Evolutionary conservation across 1,284 basidiomycete species (phyloP).

Genomic region (Melampsora medusae): DNA sequence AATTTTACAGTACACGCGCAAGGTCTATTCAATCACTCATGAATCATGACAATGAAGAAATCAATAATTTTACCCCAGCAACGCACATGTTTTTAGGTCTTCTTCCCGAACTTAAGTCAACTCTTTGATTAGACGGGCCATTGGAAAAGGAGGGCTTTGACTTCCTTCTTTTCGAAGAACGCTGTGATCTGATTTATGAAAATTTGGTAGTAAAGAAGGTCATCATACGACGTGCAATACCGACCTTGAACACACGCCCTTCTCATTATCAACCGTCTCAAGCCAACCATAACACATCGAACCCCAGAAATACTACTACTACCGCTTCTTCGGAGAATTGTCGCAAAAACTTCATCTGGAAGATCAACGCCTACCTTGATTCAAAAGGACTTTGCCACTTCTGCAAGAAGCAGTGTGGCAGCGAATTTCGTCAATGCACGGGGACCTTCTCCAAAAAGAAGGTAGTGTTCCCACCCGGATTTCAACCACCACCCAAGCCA

Average conservation of each 20-base stretch:
- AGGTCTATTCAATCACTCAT: conserved; percentile 2
- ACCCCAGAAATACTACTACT: background rate
- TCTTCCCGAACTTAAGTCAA: background rate
- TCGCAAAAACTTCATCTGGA: background rate
- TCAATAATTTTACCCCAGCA: background rate
- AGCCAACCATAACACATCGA: background rate
- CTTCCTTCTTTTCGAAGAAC: background rate
- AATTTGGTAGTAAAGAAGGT: background rate
- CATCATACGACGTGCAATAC: background rate
- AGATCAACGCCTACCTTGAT: conserved; percentile 4
- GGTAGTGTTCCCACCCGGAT: background rate
- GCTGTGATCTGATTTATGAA: background rate
- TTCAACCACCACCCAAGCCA: background rate
- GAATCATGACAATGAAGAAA: background rate
- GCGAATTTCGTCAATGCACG: background rate
- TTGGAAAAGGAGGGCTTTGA: background rate
- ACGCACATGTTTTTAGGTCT: background rate
- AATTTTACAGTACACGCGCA: background rate
- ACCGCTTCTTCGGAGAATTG: background rate
- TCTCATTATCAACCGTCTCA: background rate
- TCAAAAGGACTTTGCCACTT: conserved; percentile 1
- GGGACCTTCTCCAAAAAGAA: background rate
- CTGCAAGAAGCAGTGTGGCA: conserved; percentile 12
- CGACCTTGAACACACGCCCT: too few species aligned
- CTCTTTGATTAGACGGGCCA: background rate